phyloP scores from a whole-genome alignment of 768 basidiomycete species.

The Trametes sanguinea region DNA sequence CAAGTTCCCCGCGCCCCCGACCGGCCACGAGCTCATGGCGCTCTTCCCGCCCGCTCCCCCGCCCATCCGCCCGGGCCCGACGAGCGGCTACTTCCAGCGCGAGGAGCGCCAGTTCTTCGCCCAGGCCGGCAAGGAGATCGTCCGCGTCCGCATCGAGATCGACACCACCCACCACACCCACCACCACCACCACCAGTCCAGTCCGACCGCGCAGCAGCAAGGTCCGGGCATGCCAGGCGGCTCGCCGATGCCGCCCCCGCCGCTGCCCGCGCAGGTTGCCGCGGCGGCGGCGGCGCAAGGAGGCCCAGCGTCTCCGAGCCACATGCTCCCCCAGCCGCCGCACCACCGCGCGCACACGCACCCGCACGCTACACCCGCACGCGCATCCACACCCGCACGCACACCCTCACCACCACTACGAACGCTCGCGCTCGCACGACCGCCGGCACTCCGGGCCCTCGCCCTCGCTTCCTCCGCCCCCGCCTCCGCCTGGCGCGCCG shows the following conservation, averaged over 20 bases:
- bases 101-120: slow-evolving; percentile 84
- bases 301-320: slow-evolving; percentile 1
- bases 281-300: neutral
- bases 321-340: neutral
- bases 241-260: neutral
- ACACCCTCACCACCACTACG: slow-evolving; percentile 5
- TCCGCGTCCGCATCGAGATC: slow-evolving; percentile 72
- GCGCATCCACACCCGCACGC: slow-evolving; percentile 5
- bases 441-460: slow-evolving; percentile 1
- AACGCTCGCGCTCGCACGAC: slow-evolving; percentile 8
- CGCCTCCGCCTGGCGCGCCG: neutral
- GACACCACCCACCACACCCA: slow-evolving; percentile 46
- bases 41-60: slow-evolving; percentile 77
- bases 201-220: no score
- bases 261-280: neutral
- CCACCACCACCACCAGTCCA: neutral
- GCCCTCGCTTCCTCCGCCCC: slow-evolving; percentile 13
- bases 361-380: neutral
- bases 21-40: slow-evolving; percentile 83
- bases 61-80: slow-evolving; percentile 61
- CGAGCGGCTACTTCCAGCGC: slow-evolving; percentile 70
- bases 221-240: neutral
- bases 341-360: slow-evolving; percentile 1
- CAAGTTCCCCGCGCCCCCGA: slow-evolving; percentile 74
- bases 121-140: slow-evolving; percentile 74